A percentile compares a stretch with the other conserved stretches of the same genome.
These are phyloP conservation scores for Porodaedalea pini DNA, from an alignment of 1,284 basidiomycete species.

Conservation along the genomic window DNA sequence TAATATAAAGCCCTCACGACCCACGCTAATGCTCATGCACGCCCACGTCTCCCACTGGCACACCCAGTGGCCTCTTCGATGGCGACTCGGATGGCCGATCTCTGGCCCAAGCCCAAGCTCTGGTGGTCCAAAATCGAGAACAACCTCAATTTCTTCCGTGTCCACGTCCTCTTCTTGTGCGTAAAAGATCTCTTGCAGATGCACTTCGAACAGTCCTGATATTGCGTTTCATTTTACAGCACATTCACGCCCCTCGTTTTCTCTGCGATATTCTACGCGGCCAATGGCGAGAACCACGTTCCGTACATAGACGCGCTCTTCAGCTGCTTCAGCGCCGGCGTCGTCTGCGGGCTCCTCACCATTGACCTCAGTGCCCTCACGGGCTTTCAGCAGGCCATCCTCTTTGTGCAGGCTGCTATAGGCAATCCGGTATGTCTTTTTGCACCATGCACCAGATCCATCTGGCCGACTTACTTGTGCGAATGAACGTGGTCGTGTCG, in stretches of 20 bases:
- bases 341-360: constrained; percentile 74
- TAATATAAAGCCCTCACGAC: no score
- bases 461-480: constrained; percentile 1
- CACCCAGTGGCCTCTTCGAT: no score
- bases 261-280: constrained; percentile 72
- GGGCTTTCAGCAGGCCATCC: constrained; percentile 69
- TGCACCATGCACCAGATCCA: neutral
- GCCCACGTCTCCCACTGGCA: no score
- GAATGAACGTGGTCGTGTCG: constrained; percentile 58
- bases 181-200: constrained; percentile 25
- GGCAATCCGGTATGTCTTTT: constrained; percentile 60
- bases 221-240: constrained; percentile 37
- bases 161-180: constrained; percentile 56
- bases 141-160: constrained; percentile 67
- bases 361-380: constrained; percentile 74
- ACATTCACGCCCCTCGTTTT: constrained; percentile 71
- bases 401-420: constrained; percentile 70
- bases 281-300: constrained; percentile 62
- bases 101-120: no score
- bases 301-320: constrained; percentile 75
- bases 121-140: neutral
- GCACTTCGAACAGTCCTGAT: neutral
- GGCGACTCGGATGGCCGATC: no score
- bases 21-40: no score
- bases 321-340: constrained; percentile 73